Evolutionary conservation across 345 rosid species (phyloP).

Genomic region (Melastoma malabathricum): DNA sequence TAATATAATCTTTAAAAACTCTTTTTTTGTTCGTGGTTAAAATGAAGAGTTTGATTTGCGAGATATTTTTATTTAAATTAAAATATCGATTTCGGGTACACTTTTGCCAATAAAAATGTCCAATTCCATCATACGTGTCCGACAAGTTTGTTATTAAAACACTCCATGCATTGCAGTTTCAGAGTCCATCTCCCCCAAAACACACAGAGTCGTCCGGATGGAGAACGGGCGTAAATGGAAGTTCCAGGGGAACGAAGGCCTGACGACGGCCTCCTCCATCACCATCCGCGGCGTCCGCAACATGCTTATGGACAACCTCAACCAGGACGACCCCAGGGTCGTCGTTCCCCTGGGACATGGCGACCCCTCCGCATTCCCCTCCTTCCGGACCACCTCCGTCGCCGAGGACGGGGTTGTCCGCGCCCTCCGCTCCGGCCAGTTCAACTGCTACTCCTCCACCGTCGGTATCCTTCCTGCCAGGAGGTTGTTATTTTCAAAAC

Average conservation of each 20-base stretch:
- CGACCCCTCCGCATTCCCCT: conserved; percentile 52
- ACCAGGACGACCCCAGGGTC: conserved; percentile 20
- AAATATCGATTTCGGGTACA: too few species aligned
- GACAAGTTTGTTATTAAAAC: too few species aligned
- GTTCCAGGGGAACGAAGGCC: conserved; percentile 20
- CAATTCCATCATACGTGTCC: too few species aligned
- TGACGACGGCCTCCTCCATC: conserved; percentile 9
- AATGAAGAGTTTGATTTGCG: too few species aligned
- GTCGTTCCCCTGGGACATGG: conserved; percentile 55
- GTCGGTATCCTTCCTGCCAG: conserved; percentile 48
- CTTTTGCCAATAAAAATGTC: too few species aligned
- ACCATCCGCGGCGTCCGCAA: conserved; percentile 31
- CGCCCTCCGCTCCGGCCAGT: conserved; percentile 35
- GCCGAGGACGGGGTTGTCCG: conserved; percentile 50
- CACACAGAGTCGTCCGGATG: neutral
- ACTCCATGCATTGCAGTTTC: too few species aligned
- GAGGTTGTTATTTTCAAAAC: conserved; percentile 16
- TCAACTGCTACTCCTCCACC: conserved; percentile 33
- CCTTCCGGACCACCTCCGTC: conserved; percentile 32
- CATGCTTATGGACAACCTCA: conserved; percentile 24
- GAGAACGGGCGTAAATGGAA: conserved; percentile 13
- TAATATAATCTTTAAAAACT: too few species aligned
- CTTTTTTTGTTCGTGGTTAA: too few species aligned
- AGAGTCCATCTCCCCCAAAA: too few species aligned
- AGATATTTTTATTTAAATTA: too few species aligned